Conservation (phyloP, 768 basidiomycete species). For the Boletus rex-veris region DNA sequence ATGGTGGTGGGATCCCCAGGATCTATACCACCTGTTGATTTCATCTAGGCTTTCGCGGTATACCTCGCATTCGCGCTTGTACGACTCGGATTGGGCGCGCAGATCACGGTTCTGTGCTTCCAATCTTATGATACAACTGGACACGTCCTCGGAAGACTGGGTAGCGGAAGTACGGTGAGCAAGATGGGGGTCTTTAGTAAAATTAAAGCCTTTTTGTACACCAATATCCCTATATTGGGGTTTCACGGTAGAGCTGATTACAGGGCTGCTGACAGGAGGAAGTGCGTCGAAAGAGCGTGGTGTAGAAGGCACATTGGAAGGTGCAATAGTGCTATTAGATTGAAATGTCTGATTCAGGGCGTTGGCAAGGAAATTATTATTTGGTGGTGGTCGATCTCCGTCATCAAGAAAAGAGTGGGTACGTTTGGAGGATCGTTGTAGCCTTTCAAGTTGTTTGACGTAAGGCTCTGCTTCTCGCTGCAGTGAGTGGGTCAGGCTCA, state of each 20-base stretch:
- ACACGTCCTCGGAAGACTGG: constrained; percentile 3
- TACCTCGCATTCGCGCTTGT: constrained; percentile 5
- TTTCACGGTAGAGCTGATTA: constrained; percentile 1
- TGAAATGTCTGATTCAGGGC: constrained; percentile 30
- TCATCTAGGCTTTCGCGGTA: constrained; percentile 10
- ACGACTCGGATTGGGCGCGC: constrained; percentile 4
- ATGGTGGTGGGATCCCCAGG: background rate
- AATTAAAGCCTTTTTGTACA: constrained; percentile 24
- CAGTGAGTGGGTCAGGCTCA: constrained; percentile 31
- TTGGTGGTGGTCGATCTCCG: background rate
- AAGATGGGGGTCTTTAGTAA: background rate
- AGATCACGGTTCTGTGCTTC: constrained; percentile 15
- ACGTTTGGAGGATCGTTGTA: constrained; percentile 1
- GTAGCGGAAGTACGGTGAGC: constrained; percentile 8
- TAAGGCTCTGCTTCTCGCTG: constrained; percentile 28
- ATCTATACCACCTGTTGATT: constrained; percentile 9
- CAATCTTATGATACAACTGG: constrained; percentile 16
- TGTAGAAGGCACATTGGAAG: constrained; percentile 7
- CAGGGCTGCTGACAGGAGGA: background rate
- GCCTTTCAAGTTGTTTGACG: constrained; percentile 24
- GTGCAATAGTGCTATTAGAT: constrained; percentile 17
- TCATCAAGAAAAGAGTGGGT: background rate
- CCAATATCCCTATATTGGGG: constrained; percentile 17
- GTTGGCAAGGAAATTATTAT: constrained; percentile 16
- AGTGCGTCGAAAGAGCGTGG: background rate